A percentile compares a stretch with the other conserved stretches of the same genome.
Evolutionary conservation across 768 basidiomycete genomes (phyloP).

Genomic region (Calocybe cyanea): DNA sequence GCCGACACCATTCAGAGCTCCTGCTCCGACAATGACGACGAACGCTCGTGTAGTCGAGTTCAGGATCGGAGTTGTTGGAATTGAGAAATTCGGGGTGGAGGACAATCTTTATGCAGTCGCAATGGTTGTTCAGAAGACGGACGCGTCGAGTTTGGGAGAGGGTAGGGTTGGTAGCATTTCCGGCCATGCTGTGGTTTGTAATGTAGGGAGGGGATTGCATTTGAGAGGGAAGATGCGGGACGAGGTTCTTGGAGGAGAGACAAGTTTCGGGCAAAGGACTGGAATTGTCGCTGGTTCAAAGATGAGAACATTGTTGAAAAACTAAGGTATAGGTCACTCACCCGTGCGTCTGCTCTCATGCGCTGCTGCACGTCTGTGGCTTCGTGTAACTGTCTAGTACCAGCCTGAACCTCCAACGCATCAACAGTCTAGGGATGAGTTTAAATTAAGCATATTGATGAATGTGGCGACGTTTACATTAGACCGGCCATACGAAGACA

Average conservation of each 20-base stretch:
- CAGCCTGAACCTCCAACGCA: slow-evolving; percentile 93
- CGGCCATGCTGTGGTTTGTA: slow-evolving; percentile 97
- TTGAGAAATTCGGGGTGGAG: slow-evolving; percentile 99
- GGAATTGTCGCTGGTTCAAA: slow-evolving; percentile 69
- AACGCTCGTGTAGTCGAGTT: slow-evolving; percentile 89
- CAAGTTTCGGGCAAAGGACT: slow-evolving; percentile 72
- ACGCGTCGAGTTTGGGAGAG: slow-evolving; percentile 93
- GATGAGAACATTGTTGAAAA: too few species aligned
- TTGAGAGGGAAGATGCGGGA: slow-evolving; percentile 95
- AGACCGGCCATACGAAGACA: slow-evolving; percentile 56
- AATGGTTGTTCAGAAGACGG: slow-evolving; percentile 83
- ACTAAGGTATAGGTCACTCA: slow-evolving; percentile 30
- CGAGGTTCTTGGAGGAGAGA: slow-evolving; percentile 88
- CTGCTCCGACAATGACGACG: slow-evolving; percentile 30
- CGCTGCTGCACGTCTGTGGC: slow-evolving; percentile 94
- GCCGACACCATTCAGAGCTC: slow-evolving; percentile 15
- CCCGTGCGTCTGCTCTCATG: slow-evolving; percentile 88
- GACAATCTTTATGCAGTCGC: slow-evolving; percentile 92
- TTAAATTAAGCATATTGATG: slow-evolving; percentile 97
- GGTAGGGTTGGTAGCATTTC: slow-evolving; percentile 89
- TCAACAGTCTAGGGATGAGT: slow-evolving; percentile 97
- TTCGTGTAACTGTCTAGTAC: slow-evolving; percentile 93
- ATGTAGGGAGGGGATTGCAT: slow-evolving; percentile 90
- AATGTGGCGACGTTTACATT: slow-evolving; percentile 91
- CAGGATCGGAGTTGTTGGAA: slow-evolving; percentile 94